Evolutionary conservation across 2,329 filamentous ascomycete genomes (phyloP).

Genomic region (Pyrenochaeta sp.): DNA sequence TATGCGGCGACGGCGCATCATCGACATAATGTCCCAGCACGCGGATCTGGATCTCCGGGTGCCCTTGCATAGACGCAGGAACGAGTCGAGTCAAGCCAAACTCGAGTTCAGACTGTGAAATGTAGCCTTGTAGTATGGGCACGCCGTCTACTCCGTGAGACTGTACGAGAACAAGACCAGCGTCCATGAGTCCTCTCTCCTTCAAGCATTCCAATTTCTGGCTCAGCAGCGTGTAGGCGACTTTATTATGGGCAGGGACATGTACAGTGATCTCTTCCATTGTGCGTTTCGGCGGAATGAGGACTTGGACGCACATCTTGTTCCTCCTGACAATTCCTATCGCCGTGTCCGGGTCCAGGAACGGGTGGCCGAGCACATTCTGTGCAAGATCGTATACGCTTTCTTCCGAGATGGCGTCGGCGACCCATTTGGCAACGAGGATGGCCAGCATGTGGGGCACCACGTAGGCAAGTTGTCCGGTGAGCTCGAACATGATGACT

Average conservation of each 20-base stretch:
- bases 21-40: constrained; percentile 48
- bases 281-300: constrained; percentile 63
- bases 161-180: constrained; percentile 65
- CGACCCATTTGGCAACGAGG: constrained; percentile 67
- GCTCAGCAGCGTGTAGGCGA: constrained; percentile 52
- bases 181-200: constrained; percentile 63
- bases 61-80: constrained; percentile 12
- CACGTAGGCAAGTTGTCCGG: constrained; percentile 66
- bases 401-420: constrained; percentile 62
- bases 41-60: constrained; percentile 44
- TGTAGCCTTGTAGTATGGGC: constrained; percentile 62
- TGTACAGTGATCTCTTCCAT: constrained; percentile 65
- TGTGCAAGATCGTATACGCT: constrained; percentile 69
- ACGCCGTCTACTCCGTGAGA: constrained; percentile 10
- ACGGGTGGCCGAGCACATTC: constrained; percentile 66
- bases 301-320: constrained; percentile 53
- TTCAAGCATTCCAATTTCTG: constrained; percentile 59
- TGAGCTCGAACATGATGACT: constrained; percentile 69
- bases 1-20: constrained; percentile 29
- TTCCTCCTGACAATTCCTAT: constrained; percentile 53
- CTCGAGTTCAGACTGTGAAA: constrained; percentile 63
- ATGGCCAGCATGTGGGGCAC: constrained; percentile 68
- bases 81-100: constrained; percentile 56
- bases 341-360: constrained; percentile 63
- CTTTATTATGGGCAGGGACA: constrained; percentile 56